Percentiles rank a stretch among this genome's conserved stretches.
Evolutionary conservation across 257 asterid species (phyloP).

Genomic region (Ophiorrhiza pumila): DNA sequence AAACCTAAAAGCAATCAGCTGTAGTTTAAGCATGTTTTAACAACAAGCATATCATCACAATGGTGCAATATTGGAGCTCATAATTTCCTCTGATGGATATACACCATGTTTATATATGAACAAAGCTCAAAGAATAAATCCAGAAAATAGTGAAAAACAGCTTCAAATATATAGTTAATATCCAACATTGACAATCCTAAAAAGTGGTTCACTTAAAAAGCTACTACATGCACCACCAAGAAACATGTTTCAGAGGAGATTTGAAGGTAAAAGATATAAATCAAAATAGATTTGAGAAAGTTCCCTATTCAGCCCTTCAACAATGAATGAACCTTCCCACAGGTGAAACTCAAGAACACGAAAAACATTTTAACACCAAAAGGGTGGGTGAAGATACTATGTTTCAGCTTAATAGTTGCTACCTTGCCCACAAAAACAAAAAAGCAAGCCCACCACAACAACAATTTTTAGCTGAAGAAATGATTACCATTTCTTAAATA

Average conservation of each 20-base stretch:
- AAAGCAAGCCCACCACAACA: not conserved
- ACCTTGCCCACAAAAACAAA: not conserved
- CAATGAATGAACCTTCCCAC: not conserved
- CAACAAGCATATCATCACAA: not conserved
- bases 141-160: not conserved
- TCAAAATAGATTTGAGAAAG: not conserved
- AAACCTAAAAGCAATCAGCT: too few species aligned
- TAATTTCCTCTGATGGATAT: not conserved
- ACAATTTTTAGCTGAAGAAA: not conserved
- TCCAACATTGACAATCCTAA: not conserved
- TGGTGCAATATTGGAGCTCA: not conserved
- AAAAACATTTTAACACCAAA: not conserved
- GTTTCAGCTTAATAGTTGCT: not conserved
- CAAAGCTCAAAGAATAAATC: not conserved
- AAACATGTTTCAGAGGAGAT: not conserved
- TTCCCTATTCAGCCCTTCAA: not conserved
- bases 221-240: not conserved
- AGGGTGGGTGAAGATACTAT: not conserved
- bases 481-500: constrained; percentile 57
- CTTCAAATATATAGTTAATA: not conserved
- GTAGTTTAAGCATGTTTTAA: not conserved
- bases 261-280: not conserved
- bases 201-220: not conserved
- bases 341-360: not conserved
- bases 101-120: not conserved